Base-by-base conservation (phyloP, 2,329 filamentous ascomycete species). In the Geosmithia putterillii region DNA sequence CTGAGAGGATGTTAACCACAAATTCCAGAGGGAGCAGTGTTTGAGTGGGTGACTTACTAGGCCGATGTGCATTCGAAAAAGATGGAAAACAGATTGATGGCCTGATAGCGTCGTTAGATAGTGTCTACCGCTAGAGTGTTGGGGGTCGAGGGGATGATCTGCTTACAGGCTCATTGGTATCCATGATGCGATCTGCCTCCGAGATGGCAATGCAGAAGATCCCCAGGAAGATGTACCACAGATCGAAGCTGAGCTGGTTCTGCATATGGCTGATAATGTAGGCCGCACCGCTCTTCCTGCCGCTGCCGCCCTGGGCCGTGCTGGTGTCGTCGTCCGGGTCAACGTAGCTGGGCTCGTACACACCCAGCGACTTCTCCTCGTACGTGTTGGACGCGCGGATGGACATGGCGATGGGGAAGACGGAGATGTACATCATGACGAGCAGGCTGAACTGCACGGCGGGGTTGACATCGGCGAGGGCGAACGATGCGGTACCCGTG, bases 391-490 rank as follows among this genome's bases (percentile, higher is more conserved):
- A 72, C 43, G 73, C 70, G 38, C 76, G 70, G 58, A 81, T 76
- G 17, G 67, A 74, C 42, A 81, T 76, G 14, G 74, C 74, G 25
- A 79, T 72, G 0, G 77, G 76, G 46, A 76, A 78, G 4, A 74
- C 69, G 5, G 71, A 70, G 40, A 81, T 78, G 56, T 79, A 81
- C 76, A 81, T 81, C 76, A 81, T 80, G 38, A 76, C 66, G 0
- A 80, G 61, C 45, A 78, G 72, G 28, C 75, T 67, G 32, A 79
- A 67, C 45, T 77, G 76, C 0, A 78, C 66, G 2, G 65, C 69
- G 5, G 76, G 71, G 34, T 69, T 73, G 2, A 78, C 61, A 1
- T 54, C 55, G 3, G 70, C 55, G 12, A 77, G 63, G 17, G 62
- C 55, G 25, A 77, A 76, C 52, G 59, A 73, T 59, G 63, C 66